Percentiles rank a stretch among this genome's conserved stretches.
phyloP scores from a whole-genome alignment of 2,329 filamentous ascomycete genomes.

The Teratosphaeria destructans region DNA sequence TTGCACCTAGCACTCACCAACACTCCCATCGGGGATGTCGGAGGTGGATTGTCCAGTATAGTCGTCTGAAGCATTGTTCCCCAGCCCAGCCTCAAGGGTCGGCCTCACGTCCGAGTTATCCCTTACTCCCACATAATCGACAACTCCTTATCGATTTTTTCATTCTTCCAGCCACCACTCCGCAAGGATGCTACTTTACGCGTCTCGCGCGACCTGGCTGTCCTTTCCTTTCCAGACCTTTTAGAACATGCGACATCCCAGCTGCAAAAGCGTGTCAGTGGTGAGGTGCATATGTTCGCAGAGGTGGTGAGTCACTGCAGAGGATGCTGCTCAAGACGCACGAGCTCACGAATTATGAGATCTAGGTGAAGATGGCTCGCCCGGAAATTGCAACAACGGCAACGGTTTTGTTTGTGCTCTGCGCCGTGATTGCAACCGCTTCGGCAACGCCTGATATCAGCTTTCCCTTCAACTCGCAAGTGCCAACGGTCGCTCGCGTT shows the following conservation, averaged over 20 bases:
- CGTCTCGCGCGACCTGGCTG: slow-evolving; percentile 13
- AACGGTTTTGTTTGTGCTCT: slow-evolving; percentile 5
- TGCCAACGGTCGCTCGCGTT: slow-evolving; percentile 67
- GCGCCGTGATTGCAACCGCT: slow-evolving; percentile 7
- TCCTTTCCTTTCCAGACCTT: slow-evolving; percentile 4
- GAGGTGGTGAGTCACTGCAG: slow-evolving; percentile 2
- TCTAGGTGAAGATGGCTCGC: background rate
- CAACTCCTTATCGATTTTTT: slow-evolving; percentile 7
- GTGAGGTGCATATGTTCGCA: slow-evolving; percentile 1
- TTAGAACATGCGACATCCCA: slow-evolving; percentile 4
- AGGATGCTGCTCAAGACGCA: background rate
- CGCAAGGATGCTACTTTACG: slow-evolving; percentile 14
- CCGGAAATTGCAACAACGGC: background rate
- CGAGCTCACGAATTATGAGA: slow-evolving; percentile 1
- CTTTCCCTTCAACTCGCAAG: slow-evolving; percentile 76
- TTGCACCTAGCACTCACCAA: background rate
- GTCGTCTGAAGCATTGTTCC: background rate
- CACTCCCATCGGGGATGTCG: background rate
- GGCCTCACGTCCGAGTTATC: slow-evolving; percentile 2
- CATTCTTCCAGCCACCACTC: slow-evolving; percentile 16
- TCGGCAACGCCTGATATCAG: slow-evolving; percentile 29
- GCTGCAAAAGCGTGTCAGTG: slow-evolving; percentile 1
- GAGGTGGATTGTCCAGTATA: background rate
- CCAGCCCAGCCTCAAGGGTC: background rate
- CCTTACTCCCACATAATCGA: slow-evolving; percentile 13